Percentiles rank a stretch among this genome's conserved stretches.
Evolutionary conservation across 306 rosid genomes (phyloP).

Genomic region (Fragaria ananassa): DNA sequence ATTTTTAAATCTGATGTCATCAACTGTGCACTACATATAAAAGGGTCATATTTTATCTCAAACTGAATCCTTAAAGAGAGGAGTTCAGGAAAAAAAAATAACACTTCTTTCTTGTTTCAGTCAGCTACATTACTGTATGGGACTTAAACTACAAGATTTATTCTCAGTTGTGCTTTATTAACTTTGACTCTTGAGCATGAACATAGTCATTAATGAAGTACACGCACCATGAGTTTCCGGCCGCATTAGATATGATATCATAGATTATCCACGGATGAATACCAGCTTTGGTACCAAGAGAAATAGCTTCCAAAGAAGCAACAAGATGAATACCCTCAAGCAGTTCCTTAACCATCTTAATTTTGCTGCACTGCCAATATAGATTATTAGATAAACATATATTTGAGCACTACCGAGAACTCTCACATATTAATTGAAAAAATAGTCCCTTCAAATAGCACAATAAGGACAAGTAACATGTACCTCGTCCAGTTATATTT

Average conservation of each 20-base stretch:
- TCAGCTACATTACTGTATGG: background rate
- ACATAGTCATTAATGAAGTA: background rate
- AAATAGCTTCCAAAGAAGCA: constrained; percentile 86
- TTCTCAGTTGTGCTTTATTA: background rate
- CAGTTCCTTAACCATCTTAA: constrained; percentile 60
- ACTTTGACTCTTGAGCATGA: background rate
- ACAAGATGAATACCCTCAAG: constrained; percentile 85
- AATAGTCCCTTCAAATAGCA: background rate
- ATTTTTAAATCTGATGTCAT: background rate
- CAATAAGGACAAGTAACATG: background rate
- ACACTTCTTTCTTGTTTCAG: background rate
- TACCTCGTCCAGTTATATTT: background rate
- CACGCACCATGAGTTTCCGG: constrained; percentile 89
- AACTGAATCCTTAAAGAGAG: background rate
- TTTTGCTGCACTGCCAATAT: constrained; percentile 50
- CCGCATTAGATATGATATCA: constrained; percentile 89
- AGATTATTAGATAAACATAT: background rate
- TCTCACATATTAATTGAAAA: background rate
- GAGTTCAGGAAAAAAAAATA: background rate
- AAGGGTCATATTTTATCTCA: background rate
- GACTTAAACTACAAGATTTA: background rate
- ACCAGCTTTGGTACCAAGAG: constrained; percentile 77
- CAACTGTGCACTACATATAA: background rate
- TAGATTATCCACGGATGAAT: constrained; percentile 85
- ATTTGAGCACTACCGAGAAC: background rate